These are phyloP conservation scores for Ophiostoma ips DNA, from an alignment of 2,329 filamentous ascomycete genomes.

Conservation along the genomic window DNA sequence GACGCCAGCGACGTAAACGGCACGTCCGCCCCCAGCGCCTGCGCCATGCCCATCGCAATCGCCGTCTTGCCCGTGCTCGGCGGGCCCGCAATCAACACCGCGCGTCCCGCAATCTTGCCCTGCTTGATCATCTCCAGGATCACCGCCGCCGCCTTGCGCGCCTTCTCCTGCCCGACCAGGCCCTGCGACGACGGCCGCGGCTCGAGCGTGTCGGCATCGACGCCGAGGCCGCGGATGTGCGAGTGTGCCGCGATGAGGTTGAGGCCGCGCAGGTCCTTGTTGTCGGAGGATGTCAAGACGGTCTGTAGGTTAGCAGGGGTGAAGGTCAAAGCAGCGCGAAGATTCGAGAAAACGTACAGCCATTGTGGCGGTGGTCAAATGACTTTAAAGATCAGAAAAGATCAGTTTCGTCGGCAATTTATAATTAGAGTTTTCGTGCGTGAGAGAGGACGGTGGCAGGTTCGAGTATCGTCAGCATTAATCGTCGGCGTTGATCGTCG, in stretches of 20 bases:
- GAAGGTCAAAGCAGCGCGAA: background rate
- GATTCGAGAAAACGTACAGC: constrained; percentile 2
- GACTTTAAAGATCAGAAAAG: background rate
- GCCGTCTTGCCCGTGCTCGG: constrained; percentile 97
- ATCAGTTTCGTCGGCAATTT: too few species aligned
- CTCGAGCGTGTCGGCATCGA: constrained; percentile 82
- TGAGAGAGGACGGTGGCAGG: too few species aligned
- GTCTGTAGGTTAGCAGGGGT: constrained; percentile 29
- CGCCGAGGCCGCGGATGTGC: constrained; percentile 88
- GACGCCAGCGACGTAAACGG: constrained; percentile 93
- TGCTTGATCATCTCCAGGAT: constrained; percentile 99
- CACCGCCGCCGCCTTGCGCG: constrained; percentile 87
- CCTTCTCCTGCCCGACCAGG: constrained; percentile 90
- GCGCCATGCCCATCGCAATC: constrained; percentile 97
- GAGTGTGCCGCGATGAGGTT: constrained; percentile 98
- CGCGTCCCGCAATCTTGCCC: constrained; percentile 92
- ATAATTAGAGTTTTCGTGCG: too few species aligned
- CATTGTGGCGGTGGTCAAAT: background rate
- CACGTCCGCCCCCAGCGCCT: constrained; percentile 84
- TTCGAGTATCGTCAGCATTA: too few species aligned
- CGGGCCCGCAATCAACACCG: constrained; percentile 86
- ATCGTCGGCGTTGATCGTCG: too few species aligned
- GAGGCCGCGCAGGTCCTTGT: constrained; percentile 87
- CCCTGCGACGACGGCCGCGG: constrained; percentile 78
- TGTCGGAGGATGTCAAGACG: constrained; percentile 74